These are phyloP conservation scores for Tephrocybe rancida DNA, from an alignment of 768 basidiomycete species.

Conservation along the genomic window DNA sequence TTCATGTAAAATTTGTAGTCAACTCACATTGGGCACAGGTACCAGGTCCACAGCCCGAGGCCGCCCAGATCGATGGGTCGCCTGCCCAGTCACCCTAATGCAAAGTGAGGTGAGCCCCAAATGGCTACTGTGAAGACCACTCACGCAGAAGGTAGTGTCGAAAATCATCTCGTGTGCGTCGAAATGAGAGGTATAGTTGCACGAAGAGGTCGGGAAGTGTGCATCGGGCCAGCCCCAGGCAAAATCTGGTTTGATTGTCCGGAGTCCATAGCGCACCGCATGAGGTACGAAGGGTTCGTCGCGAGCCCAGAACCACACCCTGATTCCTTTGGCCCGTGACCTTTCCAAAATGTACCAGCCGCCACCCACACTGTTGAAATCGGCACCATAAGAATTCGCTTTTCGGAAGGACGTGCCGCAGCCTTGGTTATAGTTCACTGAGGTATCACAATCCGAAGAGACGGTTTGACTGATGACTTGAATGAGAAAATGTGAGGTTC, in stretches of 20 bases:
- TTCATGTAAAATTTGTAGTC: not conserved
- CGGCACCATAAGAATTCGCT: conserved; percentile 44
- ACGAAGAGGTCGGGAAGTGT: conserved; percentile 45
- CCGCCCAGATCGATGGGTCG: conserved; percentile 28
- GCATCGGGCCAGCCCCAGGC: conserved; percentile 53
- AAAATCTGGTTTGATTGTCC: conserved; percentile 17
- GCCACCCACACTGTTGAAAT: conserved; percentile 55
- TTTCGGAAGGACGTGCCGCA: conserved; percentile 53
- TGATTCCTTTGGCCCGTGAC: conserved; percentile 42
- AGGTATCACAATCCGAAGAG: conserved; percentile 51
- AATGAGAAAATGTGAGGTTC: not conserved
- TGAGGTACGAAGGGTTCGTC: conserved; percentile 44
- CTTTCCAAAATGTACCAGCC: conserved; percentile 63
- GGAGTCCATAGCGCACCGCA: conserved; percentile 31
- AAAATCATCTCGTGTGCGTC: conserved; percentile 55
- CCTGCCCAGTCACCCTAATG: conserved; percentile 58
- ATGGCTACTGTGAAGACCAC: conserved; percentile 17
- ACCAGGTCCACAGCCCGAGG: conserved; percentile 39
- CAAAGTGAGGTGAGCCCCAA: not conserved
- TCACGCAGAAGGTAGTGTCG: conserved; percentile 64
- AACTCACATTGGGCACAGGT: conserved; percentile 51
- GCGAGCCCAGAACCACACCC: conserved; percentile 66
- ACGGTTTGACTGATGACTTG: conserved; percentile 31
- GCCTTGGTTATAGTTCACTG: conserved; percentile 57
- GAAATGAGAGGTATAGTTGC: conserved; percentile 57